Evolutionary conservation across 345 rosid genomes (phyloP), one percentile per base, ranked within the genome.

Genomic region (Brassica carinata): DNA sequence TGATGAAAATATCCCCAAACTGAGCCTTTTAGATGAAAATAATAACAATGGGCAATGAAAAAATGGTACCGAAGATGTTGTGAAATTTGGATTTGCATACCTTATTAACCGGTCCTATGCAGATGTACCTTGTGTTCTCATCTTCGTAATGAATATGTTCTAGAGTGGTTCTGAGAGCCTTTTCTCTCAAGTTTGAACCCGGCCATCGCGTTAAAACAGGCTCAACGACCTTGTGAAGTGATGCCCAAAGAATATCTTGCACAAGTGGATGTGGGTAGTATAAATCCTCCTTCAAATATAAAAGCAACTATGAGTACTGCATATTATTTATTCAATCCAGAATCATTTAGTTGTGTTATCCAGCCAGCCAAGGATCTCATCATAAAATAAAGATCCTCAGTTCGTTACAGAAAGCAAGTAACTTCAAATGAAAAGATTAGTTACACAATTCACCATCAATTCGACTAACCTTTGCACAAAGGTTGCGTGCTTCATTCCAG

Each of bases 61-160:
- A 64, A 66, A 45, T 7, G 48, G 58, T 11, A 65, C 55, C 23
- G 5, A 58, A 34, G 13, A 26, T 43, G 64, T 40, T n/a, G 30
- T 29, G 65, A 19, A 10, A 34, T 63, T 72, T 64, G 57, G n/a
- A n/a, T 80, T 85, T 69, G 53, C 69, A 36, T 59, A 92, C 99
- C 98, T 96, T 96, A 80, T 93, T 92, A 73, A 93, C 98, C 8
- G 98, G 99, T 19, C 99, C 98, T n/a, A 93, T 90, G 92, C 99
- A 96, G 78, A 93, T 82, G 68, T 92, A 96, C 64, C 91, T 87
- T 72, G 97, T 96, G 84, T 90, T 93, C 84, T 93, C 97, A 79
- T 93, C 99, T 83, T 96, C 99, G 74, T 92, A 93, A 84, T 96
- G 98, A 67, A 93, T 83, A 78, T 93, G 98, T 85, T 92, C 89